Base-by-base conservation (phyloP, 73 alveolate species). In the Tetrahymena borealis region DNA sequence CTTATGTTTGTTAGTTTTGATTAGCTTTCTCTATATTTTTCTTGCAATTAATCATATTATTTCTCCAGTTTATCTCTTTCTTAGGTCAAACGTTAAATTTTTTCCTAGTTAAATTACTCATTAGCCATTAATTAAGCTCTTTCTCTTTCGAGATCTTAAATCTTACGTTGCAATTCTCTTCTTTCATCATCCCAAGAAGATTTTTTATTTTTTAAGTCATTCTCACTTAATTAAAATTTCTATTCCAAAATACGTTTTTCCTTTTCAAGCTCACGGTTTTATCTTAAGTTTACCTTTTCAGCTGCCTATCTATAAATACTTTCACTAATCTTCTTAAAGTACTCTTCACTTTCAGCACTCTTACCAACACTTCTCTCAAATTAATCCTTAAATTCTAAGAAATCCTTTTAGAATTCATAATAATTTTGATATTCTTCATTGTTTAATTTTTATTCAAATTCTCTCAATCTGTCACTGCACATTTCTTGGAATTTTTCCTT, bases 351-450 rank as follows among this genome's bases (percentile, higher is more conserved):
- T 90, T 93, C 37, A 20, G 60, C 39, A 90, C 90, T 93, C 39
- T 90, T 79, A 33, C 95, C 95, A 4, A 85, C 93, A 32, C 91
- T 92, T 33, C 91, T 93, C 20, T 93, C 78, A 33, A 93, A 93
- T 85, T 85, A 16, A 40, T 93, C 95, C 38, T 92, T 93, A 28
- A 93, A 78, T 93, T 93, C 91, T 39, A 93, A 90, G 78, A 93
- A 79, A 40, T 93, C 95, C 15, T 78, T 60, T 39, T 93, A 20
- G 28, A 93, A 85, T 40, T 93, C 95, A 93, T 93, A 93, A 77
- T 85, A 93, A 32, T 93, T 93, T n/a, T 41, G 24, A 28, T 79
- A 93, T 32, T 93, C 95, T 16, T 93, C 95, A 93, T 93, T 93
- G 12, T 93, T 93, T n/a, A 93, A 85, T 93, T 85, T 93, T 15